Base-by-base conservation (phyloP, 768 basidiomycete genomes). In the Amylocystis lapponica region DNA sequence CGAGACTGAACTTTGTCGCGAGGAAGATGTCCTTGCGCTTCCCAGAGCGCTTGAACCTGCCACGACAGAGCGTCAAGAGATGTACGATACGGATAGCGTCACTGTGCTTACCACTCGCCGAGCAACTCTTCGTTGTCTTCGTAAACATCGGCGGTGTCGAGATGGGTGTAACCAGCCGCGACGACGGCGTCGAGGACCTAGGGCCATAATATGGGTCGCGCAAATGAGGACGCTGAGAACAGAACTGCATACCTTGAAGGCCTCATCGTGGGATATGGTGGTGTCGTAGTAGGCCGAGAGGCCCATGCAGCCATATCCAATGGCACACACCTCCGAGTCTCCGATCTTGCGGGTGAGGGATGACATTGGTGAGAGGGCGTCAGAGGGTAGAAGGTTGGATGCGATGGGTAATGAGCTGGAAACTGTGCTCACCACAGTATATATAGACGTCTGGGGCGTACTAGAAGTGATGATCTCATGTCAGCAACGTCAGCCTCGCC, bases 221-320 rank as follows among this genome's bases (percentile, higher is more conserved):
- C 22, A n/a, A 70, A 36, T 22, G 31, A 19, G 13, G 8, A 17
- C 17, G 4, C 7, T 16, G 8, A 12, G 21, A 10, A 23, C n/a
- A 17, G 4, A 5, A 1, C 10, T 8, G 14, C 56, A 21, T 39
- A 79, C 78, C 71, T 76, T 74, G 51, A 83, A 70, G 2, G 78
- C 66, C 40, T 81, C 77, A 48, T 83, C 78, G 45, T 84, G 80
- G 3, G 67, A 45, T 12, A 62, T 61, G 0, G 58, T 53, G 2
- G 55, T 44, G n/a, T 79, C 78, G 43, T 79, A 79, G 33, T 55
- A 65, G 1, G 61, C 65, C 12, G 72, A 71, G 10, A 81, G 52
- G 5, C 76, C 79, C 81, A 82, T 82, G 6, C 70, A 62, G 5
- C 82, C 82, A 45, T 75, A 80, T 2, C 81, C 80, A 10, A 84